Conservation (phyloP, 257 asterid species). For the Nyctanthes arbortristis region DNA sequence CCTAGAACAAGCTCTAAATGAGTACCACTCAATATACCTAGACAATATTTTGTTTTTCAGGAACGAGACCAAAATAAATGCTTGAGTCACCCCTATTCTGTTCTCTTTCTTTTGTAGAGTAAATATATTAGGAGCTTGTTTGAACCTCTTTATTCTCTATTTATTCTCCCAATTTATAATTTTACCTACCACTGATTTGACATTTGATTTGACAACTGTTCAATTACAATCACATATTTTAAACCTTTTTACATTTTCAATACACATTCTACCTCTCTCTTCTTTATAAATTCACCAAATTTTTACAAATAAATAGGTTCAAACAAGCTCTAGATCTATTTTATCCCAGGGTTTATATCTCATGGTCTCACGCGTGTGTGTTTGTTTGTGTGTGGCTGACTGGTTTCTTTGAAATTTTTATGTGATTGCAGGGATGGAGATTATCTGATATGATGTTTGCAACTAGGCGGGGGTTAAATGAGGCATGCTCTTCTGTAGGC, state of each 20-base stretch:
- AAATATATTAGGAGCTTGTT: no score
- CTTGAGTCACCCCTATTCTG: background rate
- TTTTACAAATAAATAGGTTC: no score
- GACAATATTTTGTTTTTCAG: background rate
- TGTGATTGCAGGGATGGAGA: conserved; percentile 79
- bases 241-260: no score
- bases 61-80: background rate
- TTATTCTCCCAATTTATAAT: no score
- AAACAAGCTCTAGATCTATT: background rate
- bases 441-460: conserved; percentile 92
- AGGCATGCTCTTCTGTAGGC: conserved; percentile 76
- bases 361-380: background rate
- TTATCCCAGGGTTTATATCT: background rate
- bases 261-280: no score
- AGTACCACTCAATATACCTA: background rate
- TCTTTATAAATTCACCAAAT: no score
- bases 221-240: no score
- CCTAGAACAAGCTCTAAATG: no score
- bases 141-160: no score
- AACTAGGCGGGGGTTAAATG: conserved; percentile 82
- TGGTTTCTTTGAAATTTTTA: conserved; percentile 13
- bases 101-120: background rate
- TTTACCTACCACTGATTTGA: no score
- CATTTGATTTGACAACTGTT: no score
- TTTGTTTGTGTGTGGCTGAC: conserved; percentile 14